These are phyloP conservation scores for Globisporangium paroecandrum DNA, from an alignment of 352 stramenopile species.

Conservation along the genomic window DNA sequence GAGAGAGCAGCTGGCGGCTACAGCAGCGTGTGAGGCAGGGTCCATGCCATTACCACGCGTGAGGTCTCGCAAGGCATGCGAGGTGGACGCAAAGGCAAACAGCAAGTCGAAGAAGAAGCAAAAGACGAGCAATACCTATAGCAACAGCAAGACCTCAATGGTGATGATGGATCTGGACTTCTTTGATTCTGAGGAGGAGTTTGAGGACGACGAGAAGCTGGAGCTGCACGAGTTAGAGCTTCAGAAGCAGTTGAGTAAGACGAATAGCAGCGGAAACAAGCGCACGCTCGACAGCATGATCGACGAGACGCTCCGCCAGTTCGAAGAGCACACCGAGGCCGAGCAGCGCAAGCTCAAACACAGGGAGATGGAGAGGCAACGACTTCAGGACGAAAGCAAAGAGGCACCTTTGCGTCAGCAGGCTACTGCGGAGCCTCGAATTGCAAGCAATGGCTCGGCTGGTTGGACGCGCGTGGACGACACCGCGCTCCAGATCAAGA, in stretches of 20 bases:
- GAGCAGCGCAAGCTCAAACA: neutral
- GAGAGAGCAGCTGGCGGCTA: neutral
- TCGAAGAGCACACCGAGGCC: neutral
- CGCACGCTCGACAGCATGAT: slow-evolving; percentile 3
- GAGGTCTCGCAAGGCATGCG: neutral
- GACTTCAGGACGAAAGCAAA: neutral
- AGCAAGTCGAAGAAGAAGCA: no score
- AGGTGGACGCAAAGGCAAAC: no score
- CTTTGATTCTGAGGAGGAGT: no score
- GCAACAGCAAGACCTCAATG: no score
- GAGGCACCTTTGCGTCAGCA: neutral
- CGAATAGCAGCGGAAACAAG: neutral
- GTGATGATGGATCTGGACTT: no score
- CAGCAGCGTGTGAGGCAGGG: neutral
- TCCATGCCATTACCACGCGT: neutral
- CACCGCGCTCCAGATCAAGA: neutral
- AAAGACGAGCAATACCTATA: no score
- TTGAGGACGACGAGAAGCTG: no score
- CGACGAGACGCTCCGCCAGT: slow-evolving; percentile 1
- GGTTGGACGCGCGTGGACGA: neutral
- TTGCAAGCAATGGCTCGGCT: no score
- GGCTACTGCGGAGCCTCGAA: neutral
- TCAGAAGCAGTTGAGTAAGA: no score
- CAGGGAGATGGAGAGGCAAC: neutral
- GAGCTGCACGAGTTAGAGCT: no score